Percentiles rank a stretch among this genome's conserved stretches.
These are phyloP conservation scores for Diplodia corticola DNA, from an alignment of 2,329 filamentous ascomycete genomes.

Conservation along the genomic window DNA sequence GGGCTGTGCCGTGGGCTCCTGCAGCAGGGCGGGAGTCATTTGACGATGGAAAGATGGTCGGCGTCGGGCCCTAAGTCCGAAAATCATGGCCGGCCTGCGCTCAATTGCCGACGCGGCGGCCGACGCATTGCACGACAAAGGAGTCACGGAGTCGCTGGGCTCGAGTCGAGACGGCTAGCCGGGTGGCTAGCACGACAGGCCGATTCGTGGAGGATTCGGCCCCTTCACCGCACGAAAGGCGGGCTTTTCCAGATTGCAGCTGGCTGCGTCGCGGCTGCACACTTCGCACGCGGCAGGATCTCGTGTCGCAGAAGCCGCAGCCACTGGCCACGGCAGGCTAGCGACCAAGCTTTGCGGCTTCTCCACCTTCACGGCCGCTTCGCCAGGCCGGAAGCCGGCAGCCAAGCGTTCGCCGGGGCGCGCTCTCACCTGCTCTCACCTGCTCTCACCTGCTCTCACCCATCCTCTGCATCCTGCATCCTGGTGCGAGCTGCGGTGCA, in stretches of 20 bases:
- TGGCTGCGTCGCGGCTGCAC: background rate
- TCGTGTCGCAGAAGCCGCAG: background rate
- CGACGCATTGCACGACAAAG: background rate
- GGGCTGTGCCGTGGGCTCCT: background rate
- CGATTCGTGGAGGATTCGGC: background rate
- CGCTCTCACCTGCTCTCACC: too few species aligned
- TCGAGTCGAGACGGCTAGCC: background rate
- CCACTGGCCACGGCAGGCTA: too few species aligned
- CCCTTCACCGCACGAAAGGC: background rate
- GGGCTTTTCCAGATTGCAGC: background rate
- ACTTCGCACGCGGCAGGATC: background rate
- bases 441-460: too few species aligned
- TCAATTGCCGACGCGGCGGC: background rate
- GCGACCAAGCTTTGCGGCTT: constrained; percentile 16
- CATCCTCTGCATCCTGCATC: too few species aligned
- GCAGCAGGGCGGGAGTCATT: background rate
- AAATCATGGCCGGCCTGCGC: background rate
- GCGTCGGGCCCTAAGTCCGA: background rate
- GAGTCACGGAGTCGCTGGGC: background rate
- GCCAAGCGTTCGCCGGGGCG: background rate
- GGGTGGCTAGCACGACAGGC: background rate
- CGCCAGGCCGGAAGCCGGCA: constrained; percentile 4
- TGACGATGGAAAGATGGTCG: background rate
- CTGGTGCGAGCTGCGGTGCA: background rate
- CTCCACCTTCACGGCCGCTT: background rate